Evolutionary conservation across 2,329 filamentous ascomycete species (phyloP).

Genomic region (Xylariaceae sp.): DNA sequence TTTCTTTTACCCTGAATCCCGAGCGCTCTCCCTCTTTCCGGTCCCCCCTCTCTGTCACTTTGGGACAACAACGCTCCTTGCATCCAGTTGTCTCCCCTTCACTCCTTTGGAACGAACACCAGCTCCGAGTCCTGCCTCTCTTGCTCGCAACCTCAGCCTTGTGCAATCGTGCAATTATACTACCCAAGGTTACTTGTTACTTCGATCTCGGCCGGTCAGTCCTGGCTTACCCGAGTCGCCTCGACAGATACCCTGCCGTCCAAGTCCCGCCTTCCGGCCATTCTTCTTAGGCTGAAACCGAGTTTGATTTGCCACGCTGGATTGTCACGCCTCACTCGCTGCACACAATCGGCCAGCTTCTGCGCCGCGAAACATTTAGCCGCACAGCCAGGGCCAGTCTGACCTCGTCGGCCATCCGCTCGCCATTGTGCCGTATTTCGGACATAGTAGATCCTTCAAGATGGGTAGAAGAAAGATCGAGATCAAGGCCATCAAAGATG

Average conservation of each 20-base stretch:
- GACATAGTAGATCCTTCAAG: slow-evolving; percentile 25
- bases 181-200: too few species aligned
- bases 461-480: slow-evolving; percentile 99
- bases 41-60: slow-evolving; percentile 6
- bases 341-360: slow-evolving; percentile 9
- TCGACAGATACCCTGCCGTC: slow-evolving; percentile 2
- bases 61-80: neutral
- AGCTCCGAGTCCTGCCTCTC: neutral
- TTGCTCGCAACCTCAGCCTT: neutral
- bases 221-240: too few species aligned
- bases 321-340: slow-evolving; percentile 16
- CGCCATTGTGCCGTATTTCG: slow-evolving; percentile 1
- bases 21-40: too few species aligned
- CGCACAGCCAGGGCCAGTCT: slow-evolving; percentile 3
- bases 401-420: too few species aligned
- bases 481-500: slow-evolving; percentile 99
- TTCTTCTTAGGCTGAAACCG: slow-evolving; percentile 14
- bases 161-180: too few species aligned
- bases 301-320: slow-evolving; percentile 17
- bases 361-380: slow-evolving; percentile 11
- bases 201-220: too few species aligned
- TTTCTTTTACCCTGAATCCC: too few species aligned
- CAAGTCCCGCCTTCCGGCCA: slow-evolving; percentile 4
- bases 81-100: too few species aligned
- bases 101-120: neutral